These are phyloP conservation scores for Didymella arachidicola DNA, from an alignment of 2,329 filamentous ascomycete species.

Conservation along the genomic window DNA sequence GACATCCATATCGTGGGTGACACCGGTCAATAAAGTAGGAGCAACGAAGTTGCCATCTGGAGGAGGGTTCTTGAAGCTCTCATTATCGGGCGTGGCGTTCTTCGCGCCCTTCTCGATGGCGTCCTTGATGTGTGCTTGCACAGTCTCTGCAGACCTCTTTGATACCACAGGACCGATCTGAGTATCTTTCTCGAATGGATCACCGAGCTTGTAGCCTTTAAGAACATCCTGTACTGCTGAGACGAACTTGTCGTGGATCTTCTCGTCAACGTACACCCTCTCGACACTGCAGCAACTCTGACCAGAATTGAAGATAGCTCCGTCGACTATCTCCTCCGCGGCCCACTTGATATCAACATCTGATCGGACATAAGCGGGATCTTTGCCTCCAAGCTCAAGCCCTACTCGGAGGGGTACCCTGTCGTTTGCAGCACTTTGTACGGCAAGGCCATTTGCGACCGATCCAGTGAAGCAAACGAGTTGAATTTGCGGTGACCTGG, in stretches of 20 bases:
- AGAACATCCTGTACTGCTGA: constrained; percentile 81
- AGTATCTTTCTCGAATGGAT: constrained; percentile 79
- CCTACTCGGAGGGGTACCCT: constrained; percentile 82
- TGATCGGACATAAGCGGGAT: constrained; percentile 85
- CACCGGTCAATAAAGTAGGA: constrained; percentile 80
- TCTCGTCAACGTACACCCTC: constrained; percentile 87
- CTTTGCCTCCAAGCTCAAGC: constrained; percentile 92
- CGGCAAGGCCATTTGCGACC: constrained; percentile 83
- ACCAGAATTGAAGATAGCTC: constrained; percentile 97
- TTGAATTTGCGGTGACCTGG: constrained; percentile 77
- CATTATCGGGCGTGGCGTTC: constrained; percentile 83
- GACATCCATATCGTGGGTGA: constrained; percentile 82
- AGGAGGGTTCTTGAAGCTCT: constrained; percentile 75
- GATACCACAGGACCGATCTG: constrained; percentile 91
- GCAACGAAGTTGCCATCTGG: constrained; percentile 86
- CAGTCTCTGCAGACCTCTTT: constrained; percentile 75
- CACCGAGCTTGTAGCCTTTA: constrained; percentile 80
- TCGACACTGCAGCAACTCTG: constrained; percentile 96
- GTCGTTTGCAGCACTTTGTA: constrained; percentile 84
- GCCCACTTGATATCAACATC: constrained; percentile 93
- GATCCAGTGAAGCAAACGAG: constrained; percentile 94
- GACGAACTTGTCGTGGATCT: constrained; percentile 83
- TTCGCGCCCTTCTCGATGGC: constrained; percentile 83
- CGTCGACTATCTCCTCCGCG: constrained; percentile 93
- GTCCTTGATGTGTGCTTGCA: constrained; percentile 81